Evolutionary conservation across 257 asterid genomes (phyloP), one percentile per base, ranked within the genome.

Genomic region (Handroanthus guayacan): DNA sequence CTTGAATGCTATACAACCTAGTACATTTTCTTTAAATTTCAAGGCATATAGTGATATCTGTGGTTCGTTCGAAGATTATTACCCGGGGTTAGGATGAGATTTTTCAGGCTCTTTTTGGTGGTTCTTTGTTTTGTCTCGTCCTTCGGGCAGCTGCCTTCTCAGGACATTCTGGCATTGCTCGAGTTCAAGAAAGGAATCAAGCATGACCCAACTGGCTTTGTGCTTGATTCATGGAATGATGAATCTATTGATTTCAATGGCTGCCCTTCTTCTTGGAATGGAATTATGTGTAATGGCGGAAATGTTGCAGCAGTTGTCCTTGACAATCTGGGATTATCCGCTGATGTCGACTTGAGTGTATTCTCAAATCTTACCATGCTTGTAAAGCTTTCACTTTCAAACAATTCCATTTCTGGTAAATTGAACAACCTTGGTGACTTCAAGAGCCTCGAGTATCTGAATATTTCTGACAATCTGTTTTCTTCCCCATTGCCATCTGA

Each of bases 241-340:
- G 98, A 95, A 74, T 92, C 99, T 17, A 95, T 95, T 25, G 99
- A 95, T 80, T 95, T 95, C 86, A 89, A 95, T 64, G 98, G 99
- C 17, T 95, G 99, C 75, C 99, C 98, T 62, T 89, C 99, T 2
- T 89, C 99, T 38, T 95, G 99, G 99, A 95, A 95, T 72, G 99
- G 99, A 57, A 92, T 95, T 39, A 91, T 91, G 98, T 95, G 99
- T 62, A 90, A 84, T 77, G 97, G 97, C 64, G 97, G 90, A n/a
- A 93, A 88, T 86, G 98, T 95, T 25, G 98, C 97, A 5, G 99
- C 91, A 1, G 96, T 95, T 79, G 96, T 87, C 70, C 97, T 95
- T 56, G 98, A 95, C 70, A 84, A 90, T 70, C 79, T 92, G 41
- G 94, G 93, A 20, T 76, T 95, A 74, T 75, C 84, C 0, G 99